Evolutionary conservation across 2,329 filamentous ascomycete genomes (phyloP), one percentile per base, ranked within the genome.

Genomic region (Beauveria sp.): DNA sequence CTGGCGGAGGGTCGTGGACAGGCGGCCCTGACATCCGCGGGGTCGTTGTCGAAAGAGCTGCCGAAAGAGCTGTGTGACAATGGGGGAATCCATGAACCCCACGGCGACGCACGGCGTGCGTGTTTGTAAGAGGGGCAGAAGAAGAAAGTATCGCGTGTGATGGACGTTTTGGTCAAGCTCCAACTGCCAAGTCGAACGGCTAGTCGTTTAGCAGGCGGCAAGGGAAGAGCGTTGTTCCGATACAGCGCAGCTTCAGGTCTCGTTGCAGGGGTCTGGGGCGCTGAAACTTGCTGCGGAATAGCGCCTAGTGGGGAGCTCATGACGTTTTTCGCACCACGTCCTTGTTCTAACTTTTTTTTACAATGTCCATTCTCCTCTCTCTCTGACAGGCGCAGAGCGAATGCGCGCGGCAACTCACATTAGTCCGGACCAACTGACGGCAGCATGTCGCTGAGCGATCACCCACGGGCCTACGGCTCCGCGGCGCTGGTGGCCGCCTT

Each of bases 21-120:
- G 34, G 44, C 67, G 65, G 28, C 67, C 67, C 60, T 69, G 72
- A 16, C 74, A 76, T 41, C 72, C 73, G 18, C 68, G 67, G 2
- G 73, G 69, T 7, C 73, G 70, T 69, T 92, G 90, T 50, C 85
- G 85, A 69, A 96, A 96, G 47, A 97, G 84, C 78, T 91, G 90
- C 69, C 89, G 85, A 70, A 97, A 93, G 71, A 96, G 82, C 71
- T 88, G 88, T 54, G 84, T 84, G 66, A 92, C 81, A 64, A 90
- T 79, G 62, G 88, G 88, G 20, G 90, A 92, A 77, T 96, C 92
- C 92, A 96, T 96, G 10, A 66, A 66, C 66, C 55, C 55, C 50
- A 44, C 56, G 5, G 56, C n/a, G 12, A 12, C 34, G n/a, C 46
- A 16, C 24, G 18, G 43, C 12, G 61, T n/a, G 55, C 30, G 3